Conservation (phyloP, 306 rosid genomes). For the Alnus rubra region DNA sequence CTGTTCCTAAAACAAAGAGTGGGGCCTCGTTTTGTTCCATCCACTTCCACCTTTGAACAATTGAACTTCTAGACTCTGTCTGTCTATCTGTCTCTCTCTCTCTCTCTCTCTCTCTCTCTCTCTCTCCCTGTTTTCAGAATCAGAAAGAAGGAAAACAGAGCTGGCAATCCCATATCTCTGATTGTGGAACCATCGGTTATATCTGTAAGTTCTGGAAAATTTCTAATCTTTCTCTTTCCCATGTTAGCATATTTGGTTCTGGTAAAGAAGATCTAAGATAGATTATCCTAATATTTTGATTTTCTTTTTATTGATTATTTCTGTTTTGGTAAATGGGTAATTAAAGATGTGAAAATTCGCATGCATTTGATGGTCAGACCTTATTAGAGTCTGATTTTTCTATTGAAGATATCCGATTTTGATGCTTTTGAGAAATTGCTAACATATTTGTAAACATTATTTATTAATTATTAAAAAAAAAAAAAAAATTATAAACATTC, state of each 20-base stretch:
- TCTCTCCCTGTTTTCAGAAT: slow-evolving; percentile 13
- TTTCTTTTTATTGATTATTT: not conserved
- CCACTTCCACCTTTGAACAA: not conserved
- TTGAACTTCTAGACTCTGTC: not conserved
- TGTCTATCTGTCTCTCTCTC: not conserved
- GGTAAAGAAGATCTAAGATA: not conserved
- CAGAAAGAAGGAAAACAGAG: slow-evolving; percentile 7
- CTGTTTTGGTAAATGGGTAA: slow-evolving; percentile 8
- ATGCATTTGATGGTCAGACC: slow-evolving; percentile 6
- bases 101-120: too few relatives aligned
- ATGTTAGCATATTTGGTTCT: not conserved
- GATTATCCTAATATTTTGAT: not conserved
- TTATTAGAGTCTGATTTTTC: slow-evolving; percentile 17
- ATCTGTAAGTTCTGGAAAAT: slow-evolving; percentile 37
- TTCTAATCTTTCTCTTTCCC: slow-evolving; percentile 4
- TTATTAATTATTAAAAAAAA: too few relatives aligned
- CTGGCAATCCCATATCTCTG: slow-evolving; percentile 15
- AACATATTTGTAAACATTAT: not conserved
- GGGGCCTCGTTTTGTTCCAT: slow-evolving; percentile 16
- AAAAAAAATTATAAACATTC: not conserved
- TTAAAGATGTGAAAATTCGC: not conserved
- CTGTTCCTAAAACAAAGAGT: slow-evolving; percentile 24
- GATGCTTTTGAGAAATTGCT: not conserved
- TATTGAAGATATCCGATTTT: not conserved
- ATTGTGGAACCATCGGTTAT: slow-evolving; percentile 22